phyloP scores from a whole-genome alignment of 768 basidiomycete species.

The Podaxis sp. region DNA sequence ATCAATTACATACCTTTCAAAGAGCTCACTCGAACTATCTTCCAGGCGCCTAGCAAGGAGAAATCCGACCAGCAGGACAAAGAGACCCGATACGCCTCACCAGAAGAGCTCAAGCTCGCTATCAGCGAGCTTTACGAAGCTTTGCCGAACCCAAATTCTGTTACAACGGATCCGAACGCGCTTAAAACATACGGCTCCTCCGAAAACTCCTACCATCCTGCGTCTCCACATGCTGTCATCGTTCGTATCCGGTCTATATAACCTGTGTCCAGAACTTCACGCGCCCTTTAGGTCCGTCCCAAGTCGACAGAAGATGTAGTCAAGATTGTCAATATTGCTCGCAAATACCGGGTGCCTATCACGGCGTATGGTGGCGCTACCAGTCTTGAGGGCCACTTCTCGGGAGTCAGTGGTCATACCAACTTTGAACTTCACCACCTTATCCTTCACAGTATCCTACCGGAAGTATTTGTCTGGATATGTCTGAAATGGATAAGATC shows the following conservation, averaged over 20 bases:
- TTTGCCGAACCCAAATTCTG: conserved; percentile 44
- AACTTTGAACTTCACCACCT: neutral
- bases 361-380: conserved; percentile 85
- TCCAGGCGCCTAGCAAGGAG: conserved; percentile 1
- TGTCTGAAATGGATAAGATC: conserved; percentile 82
- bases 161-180: conserved; percentile 49
- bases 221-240: conserved; percentile 53
- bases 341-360: conserved; percentile 72
- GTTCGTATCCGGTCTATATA: conserved; percentile 24
- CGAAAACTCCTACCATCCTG: conserved; percentile 65
- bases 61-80: conserved; percentile 8
- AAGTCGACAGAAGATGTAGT: conserved; percentile 80
- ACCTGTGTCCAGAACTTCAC: conserved; percentile 16
- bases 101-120: conserved; percentile 44
- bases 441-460: conserved; percentile 33
- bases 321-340: conserved; percentile 72
- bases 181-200: conserved; percentile 63
- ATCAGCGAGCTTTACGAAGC: conserved; percentile 49
- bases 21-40: conserved; percentile 2
- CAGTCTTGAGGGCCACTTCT: conserved; percentile 84
- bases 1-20: neutral
- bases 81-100: conserved; percentile 40
- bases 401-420: conserved; percentile 48
- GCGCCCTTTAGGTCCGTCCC: conserved; percentile 48
- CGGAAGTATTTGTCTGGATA: conserved; percentile 80